Conservation (phyloP, 495 filamentous ascomycete species). For the Saxophila tyrrhenica region DNA sequence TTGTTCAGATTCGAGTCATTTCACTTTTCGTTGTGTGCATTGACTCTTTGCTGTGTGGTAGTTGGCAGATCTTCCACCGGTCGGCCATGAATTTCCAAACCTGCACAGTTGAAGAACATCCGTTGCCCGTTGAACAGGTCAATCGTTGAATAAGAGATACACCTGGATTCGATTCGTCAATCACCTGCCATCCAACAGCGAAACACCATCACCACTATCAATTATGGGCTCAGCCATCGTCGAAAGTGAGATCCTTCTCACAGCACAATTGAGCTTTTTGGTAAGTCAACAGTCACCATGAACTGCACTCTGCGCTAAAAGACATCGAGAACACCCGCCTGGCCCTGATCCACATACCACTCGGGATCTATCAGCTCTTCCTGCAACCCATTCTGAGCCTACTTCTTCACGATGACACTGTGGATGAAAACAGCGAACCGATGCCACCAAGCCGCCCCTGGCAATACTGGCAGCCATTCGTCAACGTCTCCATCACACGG, state of each 20-base stretch:
- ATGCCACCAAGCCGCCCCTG: conserved; percentile 20
- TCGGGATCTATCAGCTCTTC: conserved; percentile 68
- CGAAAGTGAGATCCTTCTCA: conserved; percentile 17
- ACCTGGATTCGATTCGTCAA: too few relatives aligned
- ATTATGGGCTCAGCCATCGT: conserved; percentile 10
- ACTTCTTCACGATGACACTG: conserved; percentile 46
- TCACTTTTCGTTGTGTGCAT: too few relatives aligned
- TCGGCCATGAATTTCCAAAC: conserved; percentile 16
- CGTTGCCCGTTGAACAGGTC: conserved; percentile 15
- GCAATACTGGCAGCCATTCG: conserved; percentile 57
- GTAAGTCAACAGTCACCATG: conserved; percentile 17
- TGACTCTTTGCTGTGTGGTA: too few relatives aligned
- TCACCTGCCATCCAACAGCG: not conserved
- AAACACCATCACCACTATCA: not conserved
- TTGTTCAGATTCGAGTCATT: too few relatives aligned
- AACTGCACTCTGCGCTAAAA: not conserved
- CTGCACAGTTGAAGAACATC: conserved; percentile 5
- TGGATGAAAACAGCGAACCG: conserved; percentile 20
- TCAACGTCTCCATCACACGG: conserved; percentile 87
- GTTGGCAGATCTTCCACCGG: not conserved
- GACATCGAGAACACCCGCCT: conserved; percentile 65
- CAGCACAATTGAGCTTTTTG: conserved; percentile 30
- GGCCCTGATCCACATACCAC: conserved; percentile 81
- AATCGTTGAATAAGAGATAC: conserved; percentile 15
- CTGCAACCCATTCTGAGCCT: conserved; percentile 73